These are phyloP conservation scores for Austroboletus eburneus DNA, from an alignment of 768 basidiomycete species.

Conservation along the genomic window DNA sequence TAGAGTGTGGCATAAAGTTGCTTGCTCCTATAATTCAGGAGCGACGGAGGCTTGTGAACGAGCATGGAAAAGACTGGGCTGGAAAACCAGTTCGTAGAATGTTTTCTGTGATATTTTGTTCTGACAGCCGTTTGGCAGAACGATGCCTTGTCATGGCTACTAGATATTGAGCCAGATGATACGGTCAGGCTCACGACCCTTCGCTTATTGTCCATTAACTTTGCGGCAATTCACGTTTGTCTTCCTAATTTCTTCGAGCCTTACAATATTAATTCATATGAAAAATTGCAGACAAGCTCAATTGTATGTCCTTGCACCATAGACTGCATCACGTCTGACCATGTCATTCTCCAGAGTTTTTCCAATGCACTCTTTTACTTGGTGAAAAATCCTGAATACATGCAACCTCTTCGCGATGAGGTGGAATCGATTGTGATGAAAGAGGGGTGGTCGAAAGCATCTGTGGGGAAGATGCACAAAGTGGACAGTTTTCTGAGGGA, in stretches of 20 bases:
- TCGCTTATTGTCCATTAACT: neutral
- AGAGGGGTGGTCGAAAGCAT: neutral
- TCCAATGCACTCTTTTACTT: neutral
- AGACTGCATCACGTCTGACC: neutral
- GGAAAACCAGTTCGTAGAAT: neutral
- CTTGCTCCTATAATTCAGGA: slow-evolving; percentile 5
- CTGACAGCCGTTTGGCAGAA: neutral
- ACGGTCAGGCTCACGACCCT: neutral
- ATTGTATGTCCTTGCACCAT: neutral
- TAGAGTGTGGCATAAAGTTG: neutral
- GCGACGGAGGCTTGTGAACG: neutral
- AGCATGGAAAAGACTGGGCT: neutral
- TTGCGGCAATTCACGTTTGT: slow-evolving; percentile 1
- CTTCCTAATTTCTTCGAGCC: neutral
- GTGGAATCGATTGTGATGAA: neutral
- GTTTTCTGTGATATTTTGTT: neutral
- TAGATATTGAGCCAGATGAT: neutral
- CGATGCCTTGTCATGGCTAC: neutral
- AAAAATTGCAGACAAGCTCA: neutral
- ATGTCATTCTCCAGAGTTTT: neutral
- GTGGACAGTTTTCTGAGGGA: neutral
- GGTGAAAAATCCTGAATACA: neutral
- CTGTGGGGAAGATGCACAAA: neutral
- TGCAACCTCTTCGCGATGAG: neutral
- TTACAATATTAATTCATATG: neutral